phyloP scores from a whole-genome alignment of 345 rosid genomes.

The Raphanus sativus region DNA sequence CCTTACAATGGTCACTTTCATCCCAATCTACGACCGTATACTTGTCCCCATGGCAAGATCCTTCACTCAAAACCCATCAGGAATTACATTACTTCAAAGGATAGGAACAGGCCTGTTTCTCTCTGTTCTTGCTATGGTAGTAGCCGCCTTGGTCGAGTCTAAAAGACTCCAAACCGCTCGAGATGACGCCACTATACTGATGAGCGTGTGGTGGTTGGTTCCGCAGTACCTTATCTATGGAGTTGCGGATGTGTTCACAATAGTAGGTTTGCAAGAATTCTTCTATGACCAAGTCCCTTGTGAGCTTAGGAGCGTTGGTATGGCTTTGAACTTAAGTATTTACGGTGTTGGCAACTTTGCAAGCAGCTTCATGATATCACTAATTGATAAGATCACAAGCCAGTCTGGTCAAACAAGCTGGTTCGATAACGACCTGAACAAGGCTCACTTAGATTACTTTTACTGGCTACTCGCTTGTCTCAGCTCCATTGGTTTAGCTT shows the following conservation, averaged over 20 bases:
- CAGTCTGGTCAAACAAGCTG: conserved; percentile 44
- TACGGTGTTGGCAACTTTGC: conserved; percentile 51
- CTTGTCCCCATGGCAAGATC: conserved; percentile 48
- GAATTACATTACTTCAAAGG: conserved; percentile 46
- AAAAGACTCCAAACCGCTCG: conserved; percentile 32
- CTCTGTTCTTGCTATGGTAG: conserved; percentile 27
- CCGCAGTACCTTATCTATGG: conserved; percentile 39
- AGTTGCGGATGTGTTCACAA: conserved; percentile 42
- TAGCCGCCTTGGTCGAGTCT: conserved; percentile 45
- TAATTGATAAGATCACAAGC: conserved; percentile 42
- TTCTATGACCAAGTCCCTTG: conserved; percentile 59
- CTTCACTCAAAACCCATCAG: conserved; percentile 34
- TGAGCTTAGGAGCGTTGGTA: conserved; percentile 55
- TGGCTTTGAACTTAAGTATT: conserved; percentile 52
- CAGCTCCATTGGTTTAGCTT: conserved; percentile 5
- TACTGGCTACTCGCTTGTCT: conserved; percentile 47
- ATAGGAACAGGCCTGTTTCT: conserved; percentile 35
- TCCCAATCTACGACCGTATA: conserved; percentile 53
- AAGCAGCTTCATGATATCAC: conserved; percentile 50
- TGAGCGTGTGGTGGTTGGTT: conserved; percentile 46
- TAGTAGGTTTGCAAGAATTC: conserved; percentile 58
- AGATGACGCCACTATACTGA: conserved; percentile 10
- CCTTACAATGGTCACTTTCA: conserved; percentile 39
- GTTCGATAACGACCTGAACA: conserved; percentile 49
- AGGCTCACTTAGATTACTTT: conserved; percentile 56